Evolutionary conservation across 129 eudicot species (phyloP), one percentile per base, ranked within the genome.

Genomic region (Lactuca saligna): DNA sequence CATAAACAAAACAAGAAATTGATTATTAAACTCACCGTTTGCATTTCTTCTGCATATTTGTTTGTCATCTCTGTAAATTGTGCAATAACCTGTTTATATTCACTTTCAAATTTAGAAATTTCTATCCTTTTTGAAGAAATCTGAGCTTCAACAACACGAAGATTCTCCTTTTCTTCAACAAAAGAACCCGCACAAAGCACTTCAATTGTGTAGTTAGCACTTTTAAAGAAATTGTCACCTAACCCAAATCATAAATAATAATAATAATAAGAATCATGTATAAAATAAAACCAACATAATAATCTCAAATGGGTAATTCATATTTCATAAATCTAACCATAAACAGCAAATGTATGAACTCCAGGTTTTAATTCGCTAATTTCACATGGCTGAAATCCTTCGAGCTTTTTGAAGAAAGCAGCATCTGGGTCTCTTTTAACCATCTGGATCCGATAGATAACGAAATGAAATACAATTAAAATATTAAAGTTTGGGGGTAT

Each of bases 321-420:
- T 39, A 20, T 17, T n/a, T 41, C 41, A 77, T 46, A 32, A 17
- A 71, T 42, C 57, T 57, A 66, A 93, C 99, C 99, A 80, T 93
- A 93, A 75, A 93, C 90, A 15, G 97, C 97, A 77, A 93, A 93
- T 12, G 82, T 85, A 76, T 89, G 97, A 60, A 70, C 73, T 7
- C 97, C 97, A 39, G 97, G 80, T 83, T 89, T 89, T 68, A 93
- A 71, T 61, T 89, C 99, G 12, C 70, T 87, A 57, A 93, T 72
- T 84, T 93, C 99, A 78, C 95, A 93, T 39, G 97, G 99, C 66
- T 93, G 95, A 83, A 89, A 93, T 12, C 97, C 95, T 75, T 93
- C 90, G 5, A 93, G 83, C 71, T 85, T 93, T 65, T 82, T 93
- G 59, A 93, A 93, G 82, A 93, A 87, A 56, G 95, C 88, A 25